phyloP scores from a whole-genome alignment of 768 basidiomycete genomes.

The Boletus tylopilopsis region DNA sequence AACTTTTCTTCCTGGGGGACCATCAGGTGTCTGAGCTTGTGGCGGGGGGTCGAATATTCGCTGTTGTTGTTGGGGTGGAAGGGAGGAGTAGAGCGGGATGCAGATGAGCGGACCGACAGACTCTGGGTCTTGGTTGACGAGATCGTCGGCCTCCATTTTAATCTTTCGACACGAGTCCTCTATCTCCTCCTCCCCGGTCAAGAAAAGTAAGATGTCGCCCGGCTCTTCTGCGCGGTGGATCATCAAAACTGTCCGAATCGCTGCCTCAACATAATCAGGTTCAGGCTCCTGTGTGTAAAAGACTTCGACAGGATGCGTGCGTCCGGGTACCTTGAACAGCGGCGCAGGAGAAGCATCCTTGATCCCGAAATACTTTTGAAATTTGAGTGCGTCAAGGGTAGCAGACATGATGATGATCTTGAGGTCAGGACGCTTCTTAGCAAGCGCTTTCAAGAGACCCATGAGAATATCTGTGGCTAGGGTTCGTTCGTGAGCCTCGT shows the following conservation, averaged over 20 bases:
- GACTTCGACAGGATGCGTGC: constrained; percentile 94
- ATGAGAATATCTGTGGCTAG: constrained; percentile 98
- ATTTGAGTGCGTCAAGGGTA: constrained; percentile 94
- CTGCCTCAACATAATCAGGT: constrained; percentile 95
- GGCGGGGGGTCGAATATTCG: constrained; percentile 94
- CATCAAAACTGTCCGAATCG: constrained; percentile 94
- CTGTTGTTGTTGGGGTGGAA: constrained; percentile 93
- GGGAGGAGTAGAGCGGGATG: constrained; percentile 91
- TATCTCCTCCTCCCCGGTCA: constrained; percentile 98
- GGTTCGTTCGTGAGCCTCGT: constrained; percentile 98
- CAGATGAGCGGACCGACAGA: constrained; percentile 84
- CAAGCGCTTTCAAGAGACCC: constrained; percentile 88
- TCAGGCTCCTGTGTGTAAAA: constrained; percentile 93
- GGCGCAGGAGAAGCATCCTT: constrained; percentile 49
- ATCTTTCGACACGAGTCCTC: constrained; percentile 95
- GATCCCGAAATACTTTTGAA: constrained; percentile 87
- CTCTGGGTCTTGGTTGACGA: constrained; percentile 64
- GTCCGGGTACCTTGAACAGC: constrained; percentile 86
- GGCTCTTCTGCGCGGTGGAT: constrained; percentile 94
- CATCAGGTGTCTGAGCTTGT: constrained; percentile 49
- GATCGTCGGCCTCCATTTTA: constrained; percentile 83
- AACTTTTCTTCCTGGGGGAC: constrained; percentile 88
- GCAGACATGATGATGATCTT: constrained; percentile 99
- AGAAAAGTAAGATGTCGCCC: constrained; percentile 90
- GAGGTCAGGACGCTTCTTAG: constrained; percentile 77